A percentile compares a stretch with the other conserved stretches of the same genome.
Conservation (phyloP, 2,329 filamentous ascomycete species). For the Colletotrichum shisoi region DNA sequence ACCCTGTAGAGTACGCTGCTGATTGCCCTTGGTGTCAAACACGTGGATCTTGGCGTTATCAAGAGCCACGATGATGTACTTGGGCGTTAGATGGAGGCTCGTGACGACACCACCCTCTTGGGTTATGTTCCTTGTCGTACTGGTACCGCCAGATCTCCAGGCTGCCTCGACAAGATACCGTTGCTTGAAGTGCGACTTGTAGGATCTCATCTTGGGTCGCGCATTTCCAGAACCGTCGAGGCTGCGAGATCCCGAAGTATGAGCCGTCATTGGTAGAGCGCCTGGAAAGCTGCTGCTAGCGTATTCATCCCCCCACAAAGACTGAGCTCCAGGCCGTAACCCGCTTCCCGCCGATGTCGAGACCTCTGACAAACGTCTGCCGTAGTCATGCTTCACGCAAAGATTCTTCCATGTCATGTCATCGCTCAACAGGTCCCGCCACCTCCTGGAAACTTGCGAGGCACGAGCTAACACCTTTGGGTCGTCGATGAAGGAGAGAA, state of each 20-base stretch:
- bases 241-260: conserved; percentile 58
- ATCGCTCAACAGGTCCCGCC: conserved; percentile 91
- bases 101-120: conserved; percentile 97
- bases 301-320: conserved; percentile 41
- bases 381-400: conserved; percentile 94
- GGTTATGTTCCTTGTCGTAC: conserved; percentile 85
- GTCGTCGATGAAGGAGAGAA: conserved; percentile 96
- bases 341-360: conserved; percentile 23
- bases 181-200: conserved; percentile 97
- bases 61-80: conserved; percentile 96
- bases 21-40: conserved; percentile 89
- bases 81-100: conserved; percentile 89
- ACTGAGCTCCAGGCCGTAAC: conserved; percentile 27
- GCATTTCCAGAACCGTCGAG: conserved; percentile 60
- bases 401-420: conserved; percentile 99
- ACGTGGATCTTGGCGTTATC: conserved; percentile 99
- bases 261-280: conserved; percentile 50
- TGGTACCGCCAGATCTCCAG: conserved; percentile 90
- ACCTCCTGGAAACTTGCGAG: conserved; percentile 93
- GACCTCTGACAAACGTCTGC: conserved; percentile 64
- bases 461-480: conserved; percentile 91
- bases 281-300: conserved; percentile 57
- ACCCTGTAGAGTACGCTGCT: conserved; percentile 87
- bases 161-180: conserved; percentile 96
- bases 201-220: conserved; percentile 76